Evolutionary conservation across 495 filamentous ascomycete genomes (phyloP).

Genomic region (Penicillium herquei): DNA sequence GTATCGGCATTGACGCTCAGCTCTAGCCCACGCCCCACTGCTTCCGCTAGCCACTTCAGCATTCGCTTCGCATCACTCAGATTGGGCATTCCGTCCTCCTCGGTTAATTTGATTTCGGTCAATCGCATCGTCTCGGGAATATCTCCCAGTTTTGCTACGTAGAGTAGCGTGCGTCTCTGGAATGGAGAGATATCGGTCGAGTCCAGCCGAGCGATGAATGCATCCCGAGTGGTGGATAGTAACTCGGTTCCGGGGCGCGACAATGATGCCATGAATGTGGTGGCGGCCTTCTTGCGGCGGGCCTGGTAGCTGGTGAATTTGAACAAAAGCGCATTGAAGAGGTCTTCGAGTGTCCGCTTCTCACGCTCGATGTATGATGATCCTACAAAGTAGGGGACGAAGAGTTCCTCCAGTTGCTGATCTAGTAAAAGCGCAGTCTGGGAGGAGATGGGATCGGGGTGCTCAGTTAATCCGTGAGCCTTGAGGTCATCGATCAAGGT

Average conservation of each 20-base stretch:
- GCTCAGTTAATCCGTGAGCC: conserved; percentile 89
- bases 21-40: conserved; percentile 88
- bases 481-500: conserved; percentile 89
- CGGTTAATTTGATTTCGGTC: conserved; percentile 80
- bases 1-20: conserved; percentile 82
- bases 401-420: conserved; percentile 94
- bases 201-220: conserved; percentile 80
- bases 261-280: conserved; percentile 84
- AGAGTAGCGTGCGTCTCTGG: conserved; percentile 81
- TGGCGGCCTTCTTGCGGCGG: conserved; percentile 77
- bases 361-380: conserved; percentile 96
- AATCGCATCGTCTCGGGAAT: conserved; percentile 49
- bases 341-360: conserved; percentile 81
- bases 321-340: conserved; percentile 90
- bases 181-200: conserved; percentile 79
- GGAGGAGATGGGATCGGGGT: conserved; percentile 85
- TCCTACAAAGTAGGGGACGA: conserved; percentile 91
- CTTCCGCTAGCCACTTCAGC: conserved; percentile 97
- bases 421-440: conserved; percentile 84
- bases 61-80: conserved; percentile 89
- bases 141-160: conserved; percentile 69
- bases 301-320: conserved; percentile 94
- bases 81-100: conserved; percentile 81
- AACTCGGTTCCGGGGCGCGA: conserved; percentile 84
- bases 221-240: conserved; percentile 70